Evolutionary conservation across 2,329 filamentous ascomycete species (phyloP), one percentile per base, ranked within the genome.

Genomic region (Aspergillus candidus): DNA sequence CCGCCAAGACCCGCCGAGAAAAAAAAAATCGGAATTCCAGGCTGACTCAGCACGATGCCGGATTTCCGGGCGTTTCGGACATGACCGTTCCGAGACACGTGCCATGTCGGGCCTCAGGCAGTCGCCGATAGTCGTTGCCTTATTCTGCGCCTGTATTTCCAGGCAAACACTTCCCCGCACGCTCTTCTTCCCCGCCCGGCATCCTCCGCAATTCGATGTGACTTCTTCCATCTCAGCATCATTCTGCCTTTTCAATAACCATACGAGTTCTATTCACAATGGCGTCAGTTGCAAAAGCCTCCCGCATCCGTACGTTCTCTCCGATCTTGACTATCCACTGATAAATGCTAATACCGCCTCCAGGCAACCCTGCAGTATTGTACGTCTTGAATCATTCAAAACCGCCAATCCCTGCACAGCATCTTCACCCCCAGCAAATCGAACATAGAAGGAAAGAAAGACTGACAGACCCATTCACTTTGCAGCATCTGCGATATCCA

Each of bases 401-500:
- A 7, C 22, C 53, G 22, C n/a, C 35, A 14, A 14, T 12, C 22
- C 14, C n/a, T 22, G 11, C 18, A 15, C 37, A 13, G 38, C 29
- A n/a, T 15, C 10, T 14, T 31, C 14, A 38, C 29, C 12, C 11
- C 15, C 34, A 32, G 1, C n/a, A 1, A 17, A 31, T 12, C 15
- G 3, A 32, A 27, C 11, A 10, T 27, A 3, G 11, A 31, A 6
- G 6, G 17, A 18, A 43, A 41, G 12, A 2, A 32, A 41, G 30
- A n/a, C 41, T 29, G 46, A 34, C 22, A 6, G 15, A 32, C 7
- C 31, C 34, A 49, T 27, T 43, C 14, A 40, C 11, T 22, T 6
- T 35, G n/a, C 50, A 96, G 90, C 60, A 80, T 97, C 62, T 97
- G 91, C 72, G 91, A 97, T 62, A 76, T 97, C 51, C 91, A 97